A percentile compares a stretch with the other conserved stretches of the same genome.
Evolutionary conservation across 78 protist genomes (phyloP).

Genomic region (Tieghemostelium lacteum): DNA sequence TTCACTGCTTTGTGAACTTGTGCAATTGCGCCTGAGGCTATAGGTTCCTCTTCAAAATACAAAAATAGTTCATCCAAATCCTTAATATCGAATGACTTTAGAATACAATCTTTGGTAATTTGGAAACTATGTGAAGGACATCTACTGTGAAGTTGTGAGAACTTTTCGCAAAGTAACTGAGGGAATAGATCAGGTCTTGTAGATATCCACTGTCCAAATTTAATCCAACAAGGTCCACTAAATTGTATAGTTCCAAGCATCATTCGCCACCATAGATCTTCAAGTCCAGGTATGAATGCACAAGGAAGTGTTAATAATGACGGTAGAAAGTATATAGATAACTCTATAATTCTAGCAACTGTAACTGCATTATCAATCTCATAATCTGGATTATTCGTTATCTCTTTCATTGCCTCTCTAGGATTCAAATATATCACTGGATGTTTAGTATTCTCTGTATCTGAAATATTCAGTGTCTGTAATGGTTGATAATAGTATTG

Average conservation of each 20-base stretch:
- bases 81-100: neutral
- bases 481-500: too few species aligned
- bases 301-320: constrained; percentile 22
- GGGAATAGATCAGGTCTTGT: constrained; percentile 83
- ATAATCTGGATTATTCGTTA: constrained; percentile 10
- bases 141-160: constrained; percentile 48
- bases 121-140: constrained; percentile 69
- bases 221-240: constrained; percentile 82
- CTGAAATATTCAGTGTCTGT: too few species aligned
- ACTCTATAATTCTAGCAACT: neutral
- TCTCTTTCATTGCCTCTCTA: constrained; percentile 31
- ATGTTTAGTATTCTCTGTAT: too few species aligned
- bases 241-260: constrained; percentile 34
- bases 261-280: constrained; percentile 44
- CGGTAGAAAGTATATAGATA: constrained; percentile 34
- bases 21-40: constrained; percentile 82
- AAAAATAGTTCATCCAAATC: constrained; percentile 43
- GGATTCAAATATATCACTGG: constrained; percentile 22
- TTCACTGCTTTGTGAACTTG: constrained; percentile 79
- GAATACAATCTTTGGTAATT: constrained; percentile 21
- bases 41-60: constrained; percentile 49
- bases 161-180: constrained; percentile 24
- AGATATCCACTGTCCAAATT: constrained; percentile 81
- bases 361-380: neutral
- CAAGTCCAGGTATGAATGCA: constrained; percentile 8